A percentile compares a stretch with the other conserved stretches of the same genome.
These are phyloP conservation scores for Apiotrichum sp. DNA, from an alignment of 1,284 basidiomycete species.

Conservation along the genomic window DNA sequence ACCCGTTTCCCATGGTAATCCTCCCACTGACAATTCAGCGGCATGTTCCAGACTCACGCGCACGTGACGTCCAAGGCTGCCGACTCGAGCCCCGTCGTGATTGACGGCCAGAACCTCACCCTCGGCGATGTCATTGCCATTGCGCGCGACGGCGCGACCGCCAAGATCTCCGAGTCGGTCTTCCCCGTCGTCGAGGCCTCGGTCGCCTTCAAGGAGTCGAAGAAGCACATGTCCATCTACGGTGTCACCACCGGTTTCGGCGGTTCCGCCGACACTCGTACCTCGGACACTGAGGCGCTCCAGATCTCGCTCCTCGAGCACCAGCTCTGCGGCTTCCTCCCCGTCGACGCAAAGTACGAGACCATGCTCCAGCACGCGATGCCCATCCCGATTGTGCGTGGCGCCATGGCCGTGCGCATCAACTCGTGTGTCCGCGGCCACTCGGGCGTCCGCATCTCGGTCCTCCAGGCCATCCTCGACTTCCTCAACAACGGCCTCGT, in stretches of 20 bases:
- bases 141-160: constrained; percentile 14
- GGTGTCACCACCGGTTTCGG: constrained; percentile 20
- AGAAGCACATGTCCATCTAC: constrained; percentile 20
- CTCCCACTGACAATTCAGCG: constrained; percentile 1
- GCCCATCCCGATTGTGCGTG: constrained; percentile 17
- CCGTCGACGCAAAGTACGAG: constrained; percentile 13
- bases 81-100: constrained; percentile 2
- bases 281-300: constrained; percentile 16
- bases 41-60: constrained; percentile 13
- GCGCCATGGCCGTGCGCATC: constrained; percentile 18
- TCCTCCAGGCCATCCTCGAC: constrained; percentile 15
- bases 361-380: constrained; percentile 17
- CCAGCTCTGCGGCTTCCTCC: constrained; percentile 21
- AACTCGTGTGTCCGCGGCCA: constrained; percentile 21
- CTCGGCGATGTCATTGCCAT: constrained; percentile 18
- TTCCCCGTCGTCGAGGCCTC: constrained; percentile 9
- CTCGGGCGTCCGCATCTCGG: constrained; percentile 17
- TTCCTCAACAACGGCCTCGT: constrained; percentile 18
- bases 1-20: background rate
- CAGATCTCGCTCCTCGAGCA: constrained; percentile 21
- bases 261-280: constrained; percentile 18
- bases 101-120: constrained; percentile 13
- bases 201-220: constrained; percentile 18
- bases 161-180: constrained; percentile 8
- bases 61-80: background rate